phyloP scores from a whole-genome alignment of 495 filamentous ascomycete genomes.

The Daldinia caldariorum region DNA sequence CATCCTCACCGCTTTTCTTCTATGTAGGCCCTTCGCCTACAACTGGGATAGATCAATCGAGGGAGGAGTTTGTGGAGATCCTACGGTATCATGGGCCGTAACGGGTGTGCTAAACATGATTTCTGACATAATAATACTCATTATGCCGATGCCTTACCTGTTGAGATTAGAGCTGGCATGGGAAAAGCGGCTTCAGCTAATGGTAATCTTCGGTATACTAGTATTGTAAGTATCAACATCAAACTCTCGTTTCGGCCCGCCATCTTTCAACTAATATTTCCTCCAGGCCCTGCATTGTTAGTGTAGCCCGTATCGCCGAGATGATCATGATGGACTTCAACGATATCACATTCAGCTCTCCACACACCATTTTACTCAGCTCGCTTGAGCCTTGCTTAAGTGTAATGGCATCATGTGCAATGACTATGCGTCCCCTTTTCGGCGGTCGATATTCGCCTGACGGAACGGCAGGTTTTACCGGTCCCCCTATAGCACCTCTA shows the following conservation, averaged over 20 bases:
- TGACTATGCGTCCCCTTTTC: constrained; percentile 46
- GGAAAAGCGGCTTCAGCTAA: constrained; percentile 39
- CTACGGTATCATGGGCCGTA: constrained; percentile 40
- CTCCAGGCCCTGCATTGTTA: constrained; percentile 43
- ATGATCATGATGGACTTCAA: constrained; percentile 42
- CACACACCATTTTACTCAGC: constrained; percentile 41
- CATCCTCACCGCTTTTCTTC: constrained; percentile 41
- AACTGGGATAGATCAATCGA: constrained; percentile 46
- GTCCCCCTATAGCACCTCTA: constrained; percentile 18
- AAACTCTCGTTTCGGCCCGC: neutral
- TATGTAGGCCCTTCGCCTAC: constrained; percentile 43
- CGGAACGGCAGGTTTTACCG: constrained; percentile 30
- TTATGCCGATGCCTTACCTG: constrained; percentile 47
- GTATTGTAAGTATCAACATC: constrained; percentile 36
- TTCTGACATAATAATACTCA: constrained; percentile 44
- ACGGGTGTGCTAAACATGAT: constrained; percentile 46
- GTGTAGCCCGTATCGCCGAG: constrained; percentile 35
- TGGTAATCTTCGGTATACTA: constrained; percentile 43
- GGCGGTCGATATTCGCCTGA: constrained; percentile 32
- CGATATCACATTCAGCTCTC: constrained; percentile 43
- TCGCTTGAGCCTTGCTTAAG: constrained; percentile 45
- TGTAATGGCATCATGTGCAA: constrained; percentile 44
- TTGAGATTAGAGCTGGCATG: constrained; percentile 37
- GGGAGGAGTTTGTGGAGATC: constrained; percentile 42
- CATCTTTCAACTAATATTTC: neutral